Base-by-base conservation (phyloP, 345 rosid genomes). In the Clarkia xantiana region DNA sequence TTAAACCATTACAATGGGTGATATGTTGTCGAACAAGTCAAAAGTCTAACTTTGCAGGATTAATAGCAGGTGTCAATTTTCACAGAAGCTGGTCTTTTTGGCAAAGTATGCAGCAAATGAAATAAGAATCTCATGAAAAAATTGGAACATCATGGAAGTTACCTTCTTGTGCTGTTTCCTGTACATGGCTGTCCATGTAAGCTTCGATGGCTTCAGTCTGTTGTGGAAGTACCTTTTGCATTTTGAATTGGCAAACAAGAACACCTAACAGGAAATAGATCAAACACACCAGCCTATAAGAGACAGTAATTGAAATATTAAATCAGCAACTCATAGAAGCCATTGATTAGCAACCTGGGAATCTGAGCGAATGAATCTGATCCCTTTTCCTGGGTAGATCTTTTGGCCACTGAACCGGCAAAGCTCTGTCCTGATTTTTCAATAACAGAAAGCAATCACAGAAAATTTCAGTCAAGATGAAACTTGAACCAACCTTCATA, bases 161-260 rank as follows among this genome's bases (percentile, higher is more conserved):
- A 77, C 85, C 85, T 81, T 82, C 70, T 82, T 79, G 56, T 78
- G 86, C 41, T 82, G 81, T 67, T 82, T 82, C 55, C 83, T 62
- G 64, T 65, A 82, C 82, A 82, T 76, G 47, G 83, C 77, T 2
- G 91, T 82, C 83, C 83, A 82, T 17, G 83, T 82, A 47, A 90
- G 94, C 81, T 90, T 86, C 0, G 94, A 90, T 1, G 94, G 96
- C 86, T 86, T 90, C 76, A 83, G 55, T 18, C 84, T 71, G 62
- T 86, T 86, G 76, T 90, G 94, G 72, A 90, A 86, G 60, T 90
- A 83, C 75, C 88, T 71, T 70, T 86, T 81, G 71, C 94, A 90
- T 41, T 90, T 90, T 0, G 97, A 86, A 64, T 83, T 90, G 19
- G 63, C 61, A 41, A 90, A 90, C 70, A 90, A 75, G 77, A 86